Conservation (phyloP, 257 asterid genomes). For the Solanum gracilifrons region DNA sequence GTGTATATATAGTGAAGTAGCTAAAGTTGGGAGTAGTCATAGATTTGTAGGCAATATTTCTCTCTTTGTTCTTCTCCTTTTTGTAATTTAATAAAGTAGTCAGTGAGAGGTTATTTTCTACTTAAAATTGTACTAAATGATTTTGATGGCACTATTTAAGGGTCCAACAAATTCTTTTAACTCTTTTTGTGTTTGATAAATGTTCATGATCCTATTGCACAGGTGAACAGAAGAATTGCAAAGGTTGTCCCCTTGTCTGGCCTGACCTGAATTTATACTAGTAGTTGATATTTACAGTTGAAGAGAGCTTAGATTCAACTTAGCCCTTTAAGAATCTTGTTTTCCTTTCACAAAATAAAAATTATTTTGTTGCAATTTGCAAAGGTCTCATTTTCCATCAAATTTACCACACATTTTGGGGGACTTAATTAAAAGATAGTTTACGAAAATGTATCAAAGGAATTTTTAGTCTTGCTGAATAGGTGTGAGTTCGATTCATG, state of each 20-base stretch:
- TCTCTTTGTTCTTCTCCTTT: not conserved
- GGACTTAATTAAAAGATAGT: not conserved
- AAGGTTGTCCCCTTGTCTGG: not conserved
- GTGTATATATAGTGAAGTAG: not conserved
- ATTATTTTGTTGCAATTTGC: not conserved
- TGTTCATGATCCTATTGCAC: not conserved
- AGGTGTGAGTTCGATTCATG: not conserved
- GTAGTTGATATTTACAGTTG: not conserved
- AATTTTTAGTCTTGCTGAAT: not conserved
- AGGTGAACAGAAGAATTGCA: not conserved
- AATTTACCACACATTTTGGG: not conserved
- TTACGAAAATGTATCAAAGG: not conserved
- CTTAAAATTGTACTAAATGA: too few species aligned
- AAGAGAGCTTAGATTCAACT: not conserved
- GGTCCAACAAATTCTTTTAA: not conserved
- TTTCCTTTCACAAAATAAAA: not conserved
- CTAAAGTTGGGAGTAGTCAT: not conserved
- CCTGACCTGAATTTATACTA: not conserved
- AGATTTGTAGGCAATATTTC: not conserved
- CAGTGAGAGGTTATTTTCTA: not conserved
- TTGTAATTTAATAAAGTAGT: not conserved
- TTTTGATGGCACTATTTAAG: not conserved
- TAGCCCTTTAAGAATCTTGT: not conserved
- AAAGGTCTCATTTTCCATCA: not conserved
- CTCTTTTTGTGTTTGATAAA: not conserved